phyloP scores from a whole-genome alignment of 2,329 filamentous ascomycete species.

The Penicillium rolfsii region DNA sequence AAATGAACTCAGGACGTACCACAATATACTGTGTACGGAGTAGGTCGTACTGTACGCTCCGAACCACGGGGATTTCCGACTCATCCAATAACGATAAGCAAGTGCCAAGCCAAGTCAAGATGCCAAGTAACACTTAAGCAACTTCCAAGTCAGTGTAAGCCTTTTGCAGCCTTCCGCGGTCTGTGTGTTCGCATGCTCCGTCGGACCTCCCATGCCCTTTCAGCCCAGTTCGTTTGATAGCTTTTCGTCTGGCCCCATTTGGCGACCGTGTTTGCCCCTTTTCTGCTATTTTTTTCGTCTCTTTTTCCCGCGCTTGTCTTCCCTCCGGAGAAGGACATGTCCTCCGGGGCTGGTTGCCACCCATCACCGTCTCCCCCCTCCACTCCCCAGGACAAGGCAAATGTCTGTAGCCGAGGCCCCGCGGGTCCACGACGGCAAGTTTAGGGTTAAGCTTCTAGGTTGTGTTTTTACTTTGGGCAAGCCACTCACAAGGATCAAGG shows the following conservation, averaged over 20 bases:
- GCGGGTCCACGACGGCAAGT: neutral
- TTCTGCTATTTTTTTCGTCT: neutral
- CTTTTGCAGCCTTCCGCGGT: slow-evolving; percentile 5
- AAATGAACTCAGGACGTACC: neutral
- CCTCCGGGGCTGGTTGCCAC: neutral
- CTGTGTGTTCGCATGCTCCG: slow-evolving; percentile 10
- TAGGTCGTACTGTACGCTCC: neutral
- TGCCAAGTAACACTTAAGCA: slow-evolving; percentile 8
- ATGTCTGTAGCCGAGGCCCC: neutral
- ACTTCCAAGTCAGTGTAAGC: slow-evolving; percentile 3
- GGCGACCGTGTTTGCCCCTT: neutral
- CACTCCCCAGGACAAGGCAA: neutral
- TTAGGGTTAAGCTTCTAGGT: slow-evolving; percentile 13
- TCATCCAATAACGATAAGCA: neutral
- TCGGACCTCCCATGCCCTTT: slow-evolving; percentile 1
- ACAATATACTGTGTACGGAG: too few species aligned
- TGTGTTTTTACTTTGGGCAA: neutral
- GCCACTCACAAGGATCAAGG: slow-evolving; percentile 2
- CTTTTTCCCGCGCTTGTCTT: neutral
- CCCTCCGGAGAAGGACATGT: neutral
- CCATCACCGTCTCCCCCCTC: too few species aligned
- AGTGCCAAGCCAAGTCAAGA: neutral
- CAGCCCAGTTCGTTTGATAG: neutral
- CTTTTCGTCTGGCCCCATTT: neutral
- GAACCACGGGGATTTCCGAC: neutral